These are phyloP conservation scores for Babesia divergens DNA, from an alignment of 169 alveolate species.

Conservation along the genomic window DNA sequence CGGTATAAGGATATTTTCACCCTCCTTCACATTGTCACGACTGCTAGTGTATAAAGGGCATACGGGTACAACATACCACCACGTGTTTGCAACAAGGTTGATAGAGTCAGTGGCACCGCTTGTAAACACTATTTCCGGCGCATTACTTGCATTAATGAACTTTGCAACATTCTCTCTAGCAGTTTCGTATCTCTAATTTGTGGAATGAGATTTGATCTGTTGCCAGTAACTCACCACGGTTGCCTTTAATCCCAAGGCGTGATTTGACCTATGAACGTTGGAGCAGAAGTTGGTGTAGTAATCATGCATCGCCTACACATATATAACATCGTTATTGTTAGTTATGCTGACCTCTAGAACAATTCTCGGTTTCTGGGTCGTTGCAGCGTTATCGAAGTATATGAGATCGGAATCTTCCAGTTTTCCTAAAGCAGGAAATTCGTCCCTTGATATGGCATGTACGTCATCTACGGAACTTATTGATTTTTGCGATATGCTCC, in stretches of 20 bases:
- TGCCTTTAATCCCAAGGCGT: constrained; percentile 39
- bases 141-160: constrained; percentile 53
- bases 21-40: constrained; percentile 28
- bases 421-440: constrained; percentile 14
- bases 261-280: constrained; percentile 30
- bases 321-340: neutral
- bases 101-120: constrained; percentile 73
- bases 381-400: constrained; percentile 77
- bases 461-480: too few relatives aligned
- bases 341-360: constrained; percentile 54
- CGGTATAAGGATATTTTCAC: constrained; percentile 66
- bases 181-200: constrained; percentile 60
- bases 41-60: neutral
- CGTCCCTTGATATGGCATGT: neutral
- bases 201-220: neutral
- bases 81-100: constrained; percentile 62
- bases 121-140: constrained; percentile 65
- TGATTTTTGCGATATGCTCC: too few relatives aligned
- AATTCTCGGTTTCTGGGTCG: constrained; percentile 67
- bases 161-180: constrained; percentile 49
- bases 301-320: constrained; percentile 12
- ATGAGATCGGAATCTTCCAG: constrained; percentile 5
- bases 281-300: constrained; percentile 22
- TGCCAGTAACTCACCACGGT: constrained; percentile 25
- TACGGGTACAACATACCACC: constrained; percentile 26